Conservation (phyloP, 202 grass and related monocot genomes). For the Dendrocalamus latiflorus region DNA sequence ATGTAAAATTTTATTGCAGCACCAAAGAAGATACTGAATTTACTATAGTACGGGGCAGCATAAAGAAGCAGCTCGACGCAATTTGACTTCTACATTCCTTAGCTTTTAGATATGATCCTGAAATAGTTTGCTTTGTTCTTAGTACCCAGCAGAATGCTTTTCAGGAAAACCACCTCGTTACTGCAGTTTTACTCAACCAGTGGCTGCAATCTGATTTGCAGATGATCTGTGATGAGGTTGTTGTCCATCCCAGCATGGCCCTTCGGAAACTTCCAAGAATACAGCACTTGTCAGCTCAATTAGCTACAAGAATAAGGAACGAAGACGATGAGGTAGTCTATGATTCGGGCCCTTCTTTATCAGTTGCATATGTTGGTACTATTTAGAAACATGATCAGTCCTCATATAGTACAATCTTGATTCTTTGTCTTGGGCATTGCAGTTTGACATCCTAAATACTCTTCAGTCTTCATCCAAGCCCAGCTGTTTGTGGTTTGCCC, state of each 20-base stretch:
- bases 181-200: slow-evolving; percentile 21
- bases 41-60: slow-evolving; percentile 81
- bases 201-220: slow-evolving; percentile 29
- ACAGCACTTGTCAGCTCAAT: slow-evolving; percentile 80
- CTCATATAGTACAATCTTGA: too few relatives aligned
- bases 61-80: slow-evolving; percentile 83
- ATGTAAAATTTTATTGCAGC: slow-evolving; percentile 48
- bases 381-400: too few relatives aligned
- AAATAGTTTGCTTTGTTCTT: background rate
- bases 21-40: slow-evolving; percentile 90
- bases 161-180: background rate
- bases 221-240: slow-evolving; percentile 84
- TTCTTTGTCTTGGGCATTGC: slow-evolving; percentile 24
- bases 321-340: slow-evolving; percentile 69
- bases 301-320: slow-evolving; percentile 67
- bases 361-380: background rate
- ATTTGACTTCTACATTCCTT: slow-evolving; percentile 25
- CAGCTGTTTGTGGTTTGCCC: slow-evolving; percentile 91
- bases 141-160: background rate
- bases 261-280: slow-evolving; percentile 95
- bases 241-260: slow-evolving; percentile 76
- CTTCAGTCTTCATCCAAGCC: slow-evolving; percentile 92
- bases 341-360: background rate
- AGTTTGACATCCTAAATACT: slow-evolving; percentile 95
- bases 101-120: background rate